Conservation (phyloP, 2,329 filamentous ascomycete species). For the Pseudogymnoascus sp. region DNA sequence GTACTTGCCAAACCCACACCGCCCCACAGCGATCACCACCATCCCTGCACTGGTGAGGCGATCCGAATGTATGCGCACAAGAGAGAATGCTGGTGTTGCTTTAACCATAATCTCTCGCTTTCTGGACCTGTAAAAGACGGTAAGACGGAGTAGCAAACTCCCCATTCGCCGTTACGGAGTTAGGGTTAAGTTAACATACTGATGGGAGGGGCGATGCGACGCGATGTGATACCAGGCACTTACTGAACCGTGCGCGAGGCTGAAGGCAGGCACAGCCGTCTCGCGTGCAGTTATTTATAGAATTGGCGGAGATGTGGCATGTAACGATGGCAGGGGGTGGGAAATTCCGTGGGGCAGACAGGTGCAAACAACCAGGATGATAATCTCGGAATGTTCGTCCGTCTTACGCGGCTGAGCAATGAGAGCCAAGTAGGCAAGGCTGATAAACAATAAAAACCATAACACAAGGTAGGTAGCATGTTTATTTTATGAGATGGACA, state of each 20-base stretch:
- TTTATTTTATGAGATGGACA: no score
- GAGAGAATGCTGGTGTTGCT: not conserved
- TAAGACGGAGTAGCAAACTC: not conserved
- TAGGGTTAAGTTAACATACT: not conserved
- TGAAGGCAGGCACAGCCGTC: not conserved
- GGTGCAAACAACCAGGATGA: no score
- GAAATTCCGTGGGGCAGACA: no score
- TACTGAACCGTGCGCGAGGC: not conserved
- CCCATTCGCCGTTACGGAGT: not conserved
- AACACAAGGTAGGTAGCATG: no score
- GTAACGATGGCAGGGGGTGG: no score
- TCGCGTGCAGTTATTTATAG: not conserved
- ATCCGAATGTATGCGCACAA: not conserved
- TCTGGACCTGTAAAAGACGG: not conserved
- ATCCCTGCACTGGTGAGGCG: not conserved
- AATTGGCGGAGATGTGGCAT: not conserved
- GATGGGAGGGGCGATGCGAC: not conserved
- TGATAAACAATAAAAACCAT: no score
- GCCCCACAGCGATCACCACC: not conserved
- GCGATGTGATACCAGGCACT: not conserved
- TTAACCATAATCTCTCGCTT: not conserved
- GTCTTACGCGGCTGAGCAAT: no score
- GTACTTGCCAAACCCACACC: not conserved
- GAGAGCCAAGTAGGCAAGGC: no score
- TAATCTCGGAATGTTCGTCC: no score